phyloP scores from a whole-genome alignment of 768 basidiomycete species.

The Crassisporium funariophilum region DNA sequence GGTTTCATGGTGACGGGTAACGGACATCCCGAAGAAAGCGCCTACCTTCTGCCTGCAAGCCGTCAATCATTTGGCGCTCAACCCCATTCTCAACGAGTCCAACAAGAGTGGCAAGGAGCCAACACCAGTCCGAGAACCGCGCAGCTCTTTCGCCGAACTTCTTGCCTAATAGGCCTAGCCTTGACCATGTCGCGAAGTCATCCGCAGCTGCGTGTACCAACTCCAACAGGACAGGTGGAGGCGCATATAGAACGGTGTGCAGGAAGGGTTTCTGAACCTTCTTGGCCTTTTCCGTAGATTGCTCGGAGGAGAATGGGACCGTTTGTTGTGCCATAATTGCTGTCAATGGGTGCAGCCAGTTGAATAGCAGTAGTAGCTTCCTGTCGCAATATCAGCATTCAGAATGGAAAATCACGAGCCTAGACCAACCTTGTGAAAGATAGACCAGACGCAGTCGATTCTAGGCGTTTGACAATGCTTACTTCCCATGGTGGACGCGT shows the following conservation, averaged over 20 bases:
- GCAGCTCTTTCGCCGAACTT: slow-evolving; percentile 68
- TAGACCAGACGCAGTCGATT: slow-evolving; percentile 63
- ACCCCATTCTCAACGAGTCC: slow-evolving; percentile 83
- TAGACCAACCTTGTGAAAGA: slow-evolving; percentile 69
- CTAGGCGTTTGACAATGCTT: slow-evolving; percentile 59
- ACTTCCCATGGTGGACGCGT: slow-evolving; percentile 54
- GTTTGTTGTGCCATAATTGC: slow-evolving; percentile 71
- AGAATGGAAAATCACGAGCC: slow-evolving; percentile 4
- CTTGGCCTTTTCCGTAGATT: slow-evolving; percentile 36
- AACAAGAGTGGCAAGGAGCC: slow-evolving; percentile 79
- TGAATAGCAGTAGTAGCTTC: slow-evolving; percentile 80
- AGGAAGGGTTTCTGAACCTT: slow-evolving; percentile 61
- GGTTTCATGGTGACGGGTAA: slow-evolving; percentile 1
- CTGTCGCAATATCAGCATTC: slow-evolving; percentile 37
- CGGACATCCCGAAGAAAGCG: slow-evolving; percentile 1
- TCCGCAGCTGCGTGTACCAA: slow-evolving; percentile 75
- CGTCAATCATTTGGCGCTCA: slow-evolving; percentile 70
- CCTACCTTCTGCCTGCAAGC: slow-evolving; percentile 64
- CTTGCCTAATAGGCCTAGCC: slow-evolving; percentile 68
- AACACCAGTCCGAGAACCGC: slow-evolving; percentile 83
- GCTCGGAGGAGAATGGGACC: slow-evolving; percentile 58
- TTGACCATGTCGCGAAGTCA: slow-evolving; percentile 76
- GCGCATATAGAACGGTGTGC: slow-evolving; percentile 74
- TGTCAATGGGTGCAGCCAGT: slow-evolving; percentile 80
- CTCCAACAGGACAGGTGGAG: slow-evolving; percentile 81